Conservation (phyloP, 805 yeast genomes). For the Candida alai region DNA sequence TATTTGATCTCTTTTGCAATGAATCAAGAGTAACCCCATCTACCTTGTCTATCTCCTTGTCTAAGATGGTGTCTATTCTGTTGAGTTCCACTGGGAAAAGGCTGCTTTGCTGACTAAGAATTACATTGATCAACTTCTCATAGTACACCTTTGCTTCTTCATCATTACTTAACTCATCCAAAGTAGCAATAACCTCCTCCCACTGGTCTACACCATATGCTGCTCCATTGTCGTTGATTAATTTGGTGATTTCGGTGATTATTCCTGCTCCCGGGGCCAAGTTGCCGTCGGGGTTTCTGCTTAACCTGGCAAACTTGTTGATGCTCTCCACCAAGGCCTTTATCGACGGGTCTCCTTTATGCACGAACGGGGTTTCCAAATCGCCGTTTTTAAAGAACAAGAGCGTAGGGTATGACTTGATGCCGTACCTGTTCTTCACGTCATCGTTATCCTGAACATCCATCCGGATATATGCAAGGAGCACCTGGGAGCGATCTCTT, state of each 20-base stretch:
- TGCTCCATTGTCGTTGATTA: conserved; percentile 8
- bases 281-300: conserved; percentile 30
- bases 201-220: background rate
- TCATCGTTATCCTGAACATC: conserved; percentile 43
- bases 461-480: conserved; percentile 39
- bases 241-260: conserved; percentile 11
- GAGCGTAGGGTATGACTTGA: conserved; percentile 53
- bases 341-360: conserved; percentile 21
- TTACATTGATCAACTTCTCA: conserved; percentile 41
- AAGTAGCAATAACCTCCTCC: background rate
- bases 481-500: conserved; percentile 24
- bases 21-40: conserved; percentile 45
- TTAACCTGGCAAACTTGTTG: conserved; percentile 25
- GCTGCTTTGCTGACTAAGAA: conserved; percentile 40
- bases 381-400: conserved; percentile 39
- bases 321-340: conserved; percentile 20
- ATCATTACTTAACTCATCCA: conserved; percentile 3
- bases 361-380: conserved; percentile 22
- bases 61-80: conserved; percentile 44
- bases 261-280: conserved; percentile 31
- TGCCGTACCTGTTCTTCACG: conserved; percentile 36
- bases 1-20: conserved; percentile 48
- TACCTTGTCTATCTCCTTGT: conserved; percentile 30
- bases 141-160: conserved; percentile 33
- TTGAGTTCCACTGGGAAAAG: conserved; percentile 43